phyloP scores from a whole-genome alignment of 2,329 filamentous ascomycete species.

The Eutypa lata region DNA sequence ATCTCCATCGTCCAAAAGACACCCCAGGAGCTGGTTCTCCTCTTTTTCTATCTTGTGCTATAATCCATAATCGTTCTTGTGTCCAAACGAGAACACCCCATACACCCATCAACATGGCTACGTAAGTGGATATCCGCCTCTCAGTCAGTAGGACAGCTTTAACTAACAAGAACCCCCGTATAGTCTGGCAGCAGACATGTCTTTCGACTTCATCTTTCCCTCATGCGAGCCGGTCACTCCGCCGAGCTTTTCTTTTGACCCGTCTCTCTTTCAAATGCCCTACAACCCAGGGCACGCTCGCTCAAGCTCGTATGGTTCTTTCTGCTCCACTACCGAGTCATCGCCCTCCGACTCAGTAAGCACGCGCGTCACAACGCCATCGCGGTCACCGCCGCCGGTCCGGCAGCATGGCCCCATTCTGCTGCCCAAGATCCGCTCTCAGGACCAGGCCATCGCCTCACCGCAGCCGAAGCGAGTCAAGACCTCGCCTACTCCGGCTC shows the following conservation, averaged over 20 bases:
- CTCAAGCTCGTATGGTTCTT: constrained; percentile 63
- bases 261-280: constrained; percentile 53
- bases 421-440: constrained; percentile 80
- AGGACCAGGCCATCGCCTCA: constrained; percentile 71
- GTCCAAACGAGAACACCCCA: constrained; percentile 21
- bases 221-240: constrained; percentile 49
- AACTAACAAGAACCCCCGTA: constrained; percentile 22
- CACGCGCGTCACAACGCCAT: constrained; percentile 67
- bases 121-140: constrained; percentile 31
- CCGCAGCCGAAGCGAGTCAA: constrained; percentile 51
- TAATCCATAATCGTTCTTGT: constrained; percentile 29
- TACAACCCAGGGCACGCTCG: constrained; percentile 56
- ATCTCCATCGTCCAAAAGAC: constrained; percentile 10
- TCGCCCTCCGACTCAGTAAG: constrained; percentile 62
- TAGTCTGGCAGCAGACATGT: constrained; percentile 61
- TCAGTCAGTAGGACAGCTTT: constrained; percentile 9
- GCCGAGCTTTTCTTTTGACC: constrained; percentile 54
- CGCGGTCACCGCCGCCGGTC: constrained; percentile 64
- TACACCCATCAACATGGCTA: constrained; percentile 36
- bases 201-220: constrained; percentile 60
- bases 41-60: constrained; percentile 16
- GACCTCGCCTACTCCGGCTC: constrained; percentile 45
- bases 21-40: constrained; percentile 29
- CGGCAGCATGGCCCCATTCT: constrained; percentile 76
- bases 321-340: constrained; percentile 64